phyloP scores from a whole-genome alignment of 2,329 filamentous ascomycete species.

The Davidsoniella eucalypti region DNA sequence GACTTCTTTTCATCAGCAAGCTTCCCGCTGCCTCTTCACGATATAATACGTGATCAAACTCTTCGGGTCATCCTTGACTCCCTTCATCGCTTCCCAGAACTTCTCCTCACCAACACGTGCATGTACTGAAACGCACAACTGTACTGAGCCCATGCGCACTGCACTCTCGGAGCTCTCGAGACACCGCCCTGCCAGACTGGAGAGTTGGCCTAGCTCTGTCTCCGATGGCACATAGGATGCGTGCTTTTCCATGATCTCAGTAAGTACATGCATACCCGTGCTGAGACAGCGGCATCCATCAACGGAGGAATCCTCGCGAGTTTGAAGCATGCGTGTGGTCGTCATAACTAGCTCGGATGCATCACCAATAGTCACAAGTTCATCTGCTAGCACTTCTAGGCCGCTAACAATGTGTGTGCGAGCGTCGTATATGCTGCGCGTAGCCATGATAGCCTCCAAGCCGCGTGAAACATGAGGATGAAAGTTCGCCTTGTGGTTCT shows the following conservation, averaged over 20 bases:
- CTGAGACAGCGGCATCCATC: slow-evolving; percentile 37
- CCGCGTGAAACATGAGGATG: slow-evolving; percentile 50
- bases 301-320: slow-evolving; percentile 23
- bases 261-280: slow-evolving; percentile 48
- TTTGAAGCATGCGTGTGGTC: slow-evolving; percentile 31
- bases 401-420: slow-evolving; percentile 57
- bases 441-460: slow-evolving; percentile 48
- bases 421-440: slow-evolving; percentile 49
- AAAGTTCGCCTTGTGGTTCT: slow-evolving; percentile 48
- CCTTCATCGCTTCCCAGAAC: slow-evolving; percentile 54
- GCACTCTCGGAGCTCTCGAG: slow-evolving; percentile 44
- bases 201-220: slow-evolving; percentile 33
- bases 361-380: slow-evolving; percentile 51
- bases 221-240: slow-evolving; percentile 33
- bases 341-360: slow-evolving; percentile 41
- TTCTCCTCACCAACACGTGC: slow-evolving; percentile 37
- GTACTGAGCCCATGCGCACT: slow-evolving; percentile 59
- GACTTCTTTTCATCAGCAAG: too few species aligned
- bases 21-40: slow-evolving; percentile 49
- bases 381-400: slow-evolving; percentile 55
- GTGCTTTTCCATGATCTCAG: slow-evolving; percentile 36
- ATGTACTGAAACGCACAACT: slow-evolving; percentile 60
- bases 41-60: slow-evolving; percentile 71
- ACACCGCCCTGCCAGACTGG: slow-evolving; percentile 35
- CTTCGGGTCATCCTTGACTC: slow-evolving; percentile 53